Base-by-base conservation (phyloP, 2,329 filamentous ascomycete species). In the Aphanoascus verrucosus region DNA sequence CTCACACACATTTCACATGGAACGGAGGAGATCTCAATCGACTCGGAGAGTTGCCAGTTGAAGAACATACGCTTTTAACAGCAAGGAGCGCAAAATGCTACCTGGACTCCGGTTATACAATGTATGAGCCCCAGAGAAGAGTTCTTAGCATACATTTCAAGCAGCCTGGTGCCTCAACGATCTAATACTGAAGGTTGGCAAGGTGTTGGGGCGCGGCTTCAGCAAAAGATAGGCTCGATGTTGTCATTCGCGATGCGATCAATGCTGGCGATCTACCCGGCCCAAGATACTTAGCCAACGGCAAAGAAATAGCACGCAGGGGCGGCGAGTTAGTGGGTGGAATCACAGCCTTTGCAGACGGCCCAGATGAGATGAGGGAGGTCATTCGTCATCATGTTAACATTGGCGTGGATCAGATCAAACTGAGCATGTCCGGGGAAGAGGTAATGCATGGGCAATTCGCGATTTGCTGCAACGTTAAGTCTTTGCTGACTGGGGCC, bases 1-100 rank as follows among this genome's bases (percentile, higher is more conserved):
- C 72, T 0, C 75, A 78, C 59, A 72, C 73, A 0, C 74, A 77
- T 57, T 66, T 77, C 5, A 72, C 69, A 2, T 77, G 74, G 74
- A 76, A 77, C 53, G 67, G 66, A 4, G 66, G 69, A 4, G 69
- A 73, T 49, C 64, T 77, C 0, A 66, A 66, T 17, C 59, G 62
- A 1, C 60, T 77, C 1, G 72, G 71, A 1, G 67, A 69, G 0
- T 57, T 77, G 1, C 66, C 64, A 0, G 63, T 76, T 0, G 74
- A 77, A 58, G 74, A 77, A 52, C 75, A 78, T 56, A 71, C 71
- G 0, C 61, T 77, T 0, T 57, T 73, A 4, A 75, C 74, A 0
- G 70, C 71, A 3, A 63, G 66, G 31, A 67, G 63, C 32, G 75
- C 75, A 0, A 64, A 70, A 58, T 70, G 65, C 43, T 77, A 71